Conservation (phyloP, 2,329 filamentous ascomycete species). For the Colletotrichum sp. region DNA sequence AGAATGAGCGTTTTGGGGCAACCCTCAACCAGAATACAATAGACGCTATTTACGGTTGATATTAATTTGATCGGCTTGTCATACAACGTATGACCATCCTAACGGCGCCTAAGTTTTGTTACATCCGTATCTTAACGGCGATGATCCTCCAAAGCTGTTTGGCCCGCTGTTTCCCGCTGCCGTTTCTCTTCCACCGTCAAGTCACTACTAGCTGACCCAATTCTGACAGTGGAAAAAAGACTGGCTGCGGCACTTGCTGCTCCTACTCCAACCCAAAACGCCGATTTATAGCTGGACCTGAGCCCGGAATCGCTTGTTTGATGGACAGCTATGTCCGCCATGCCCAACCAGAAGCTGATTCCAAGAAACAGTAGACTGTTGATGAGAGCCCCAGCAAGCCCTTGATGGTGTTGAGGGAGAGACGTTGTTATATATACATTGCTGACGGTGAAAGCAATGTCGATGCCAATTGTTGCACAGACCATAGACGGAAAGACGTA, state of each 20-base stretch:
- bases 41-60: too few relatives aligned
- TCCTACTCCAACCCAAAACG: slow-evolving; percentile 70
- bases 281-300: slow-evolving; percentile 64
- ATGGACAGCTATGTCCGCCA: slow-evolving; percentile 69
- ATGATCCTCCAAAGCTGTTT: too few relatives aligned
- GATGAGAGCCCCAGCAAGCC: slow-evolving; percentile 45
- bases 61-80: too few relatives aligned
- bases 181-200: background rate
- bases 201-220: background rate
- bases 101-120: too few relatives aligned
- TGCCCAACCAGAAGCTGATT: slow-evolving; percentile 73
- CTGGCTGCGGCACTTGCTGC: slow-evolving; percentile 50
- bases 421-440: slow-evolving; percentile 81
- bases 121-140: too few relatives aligned
- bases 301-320: slow-evolving; percentile 49
- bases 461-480: slow-evolving; percentile 75
- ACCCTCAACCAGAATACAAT: too few relatives aligned
- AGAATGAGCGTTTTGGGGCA: too few relatives aligned
- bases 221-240: background rate
- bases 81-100: too few relatives aligned
- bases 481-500: slow-evolving; percentile 76
- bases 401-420: slow-evolving; percentile 72
- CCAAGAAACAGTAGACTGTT: slow-evolving; percentile 63
- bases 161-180: background rate
- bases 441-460: slow-evolving; percentile 76